These are phyloP conservation scores for Aspergillus flavus DNA, from an alignment of 2,329 filamentous ascomycete genomes.

Conservation along the genomic window DNA sequence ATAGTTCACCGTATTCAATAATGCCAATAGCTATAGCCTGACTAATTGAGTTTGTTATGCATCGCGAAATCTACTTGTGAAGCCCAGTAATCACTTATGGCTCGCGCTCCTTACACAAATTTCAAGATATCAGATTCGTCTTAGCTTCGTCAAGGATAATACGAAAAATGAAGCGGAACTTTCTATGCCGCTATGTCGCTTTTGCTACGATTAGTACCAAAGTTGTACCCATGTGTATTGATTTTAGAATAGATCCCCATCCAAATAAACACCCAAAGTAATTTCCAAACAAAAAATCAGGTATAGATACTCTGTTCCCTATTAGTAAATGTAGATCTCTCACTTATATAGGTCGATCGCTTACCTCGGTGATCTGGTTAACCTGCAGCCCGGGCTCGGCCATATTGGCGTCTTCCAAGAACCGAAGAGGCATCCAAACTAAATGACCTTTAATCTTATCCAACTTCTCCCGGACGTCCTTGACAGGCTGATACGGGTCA, in stretches of 20 bases:
- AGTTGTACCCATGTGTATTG: neutral
- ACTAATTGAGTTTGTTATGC: neutral
- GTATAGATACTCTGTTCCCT: conserved; percentile 37
- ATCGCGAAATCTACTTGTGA: neutral
- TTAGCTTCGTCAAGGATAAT: neutral
- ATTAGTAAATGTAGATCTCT: neutral
- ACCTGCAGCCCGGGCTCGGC: conserved; percentile 85
- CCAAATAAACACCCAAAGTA: neutral
- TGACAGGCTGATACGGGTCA: conserved; percentile 72
- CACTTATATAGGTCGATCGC: conserved; percentile 35
- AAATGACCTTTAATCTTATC: conserved; percentile 83
- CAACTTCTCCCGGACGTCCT: conserved; percentile 74
- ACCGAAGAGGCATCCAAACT: conserved; percentile 93
- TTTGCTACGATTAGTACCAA: neutral
- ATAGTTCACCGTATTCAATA: neutral
- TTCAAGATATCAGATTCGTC: neutral
- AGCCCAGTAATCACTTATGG: neutral
- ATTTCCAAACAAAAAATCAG: conserved; percentile 9
- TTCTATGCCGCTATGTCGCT: neutral
- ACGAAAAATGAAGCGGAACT: neutral
- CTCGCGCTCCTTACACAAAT: neutral
- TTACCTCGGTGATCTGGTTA: conserved; percentile 84
- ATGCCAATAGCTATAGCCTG: neutral
- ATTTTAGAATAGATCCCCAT: neutral
- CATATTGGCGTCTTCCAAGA: conserved; percentile 82